A percentile compares a stretch with the other conserved stretches of the same genome.
Evolutionary conservation across 257 asterid species (phyloP).

Genomic region (Capsicum chinense): DNA sequence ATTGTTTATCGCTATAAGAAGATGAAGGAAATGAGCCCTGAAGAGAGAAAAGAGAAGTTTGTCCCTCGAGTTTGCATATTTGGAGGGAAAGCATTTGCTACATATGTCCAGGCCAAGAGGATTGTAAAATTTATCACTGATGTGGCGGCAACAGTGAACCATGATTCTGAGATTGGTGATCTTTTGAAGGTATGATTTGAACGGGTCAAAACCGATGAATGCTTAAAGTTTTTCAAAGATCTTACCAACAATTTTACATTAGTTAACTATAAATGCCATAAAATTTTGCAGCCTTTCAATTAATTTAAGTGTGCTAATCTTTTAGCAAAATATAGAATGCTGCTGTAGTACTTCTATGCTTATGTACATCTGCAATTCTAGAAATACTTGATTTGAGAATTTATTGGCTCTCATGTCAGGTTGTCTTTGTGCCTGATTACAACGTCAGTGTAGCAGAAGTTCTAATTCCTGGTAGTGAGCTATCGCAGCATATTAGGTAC

Average conservation of each 20-base stretch:
- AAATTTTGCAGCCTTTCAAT: no score
- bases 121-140: conserved; percentile 63
- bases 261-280: no score
- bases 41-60: conserved; percentile 50
- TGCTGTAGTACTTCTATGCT: no score
- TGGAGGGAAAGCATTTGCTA: conserved; percentile 68
- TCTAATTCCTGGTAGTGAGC: conserved; percentile 82
- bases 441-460: conserved; percentile 83
- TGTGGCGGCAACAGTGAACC: conserved; percentile 61
- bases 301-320: no score
- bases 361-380: no score
- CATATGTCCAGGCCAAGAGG: conserved; percentile 65
- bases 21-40: conserved; percentile 62
- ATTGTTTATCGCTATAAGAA: conserved; percentile 60
- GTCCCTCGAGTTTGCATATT: conserved; percentile 67
- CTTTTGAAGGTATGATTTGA: conserved; percentile 51
- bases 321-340: no score
- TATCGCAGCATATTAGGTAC: conserved; percentile 89
- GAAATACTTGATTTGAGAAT: neutral
- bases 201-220: neutral
- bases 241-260: neutral
- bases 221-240: neutral
- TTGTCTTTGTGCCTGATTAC: conserved; percentile 82
- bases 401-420: conserved; percentile 42
- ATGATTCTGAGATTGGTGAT: conserved; percentile 64